Base-by-base conservation (phyloP, 2,329 filamentous ascomycete species). In the Xylariomycetidae sp. region DNA sequence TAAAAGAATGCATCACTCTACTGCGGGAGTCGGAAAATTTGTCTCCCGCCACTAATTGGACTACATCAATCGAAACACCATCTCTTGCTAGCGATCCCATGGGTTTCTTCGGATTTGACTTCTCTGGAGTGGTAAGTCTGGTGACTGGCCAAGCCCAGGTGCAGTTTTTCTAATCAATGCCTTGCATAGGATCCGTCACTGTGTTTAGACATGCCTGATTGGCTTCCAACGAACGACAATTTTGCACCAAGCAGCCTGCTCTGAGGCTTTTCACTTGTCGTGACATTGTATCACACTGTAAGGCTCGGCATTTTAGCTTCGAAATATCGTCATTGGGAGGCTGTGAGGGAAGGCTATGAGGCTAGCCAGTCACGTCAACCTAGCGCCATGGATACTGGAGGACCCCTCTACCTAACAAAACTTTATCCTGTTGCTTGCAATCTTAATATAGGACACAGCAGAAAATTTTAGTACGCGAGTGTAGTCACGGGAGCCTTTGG, bases 71-170 rank as follows among this genome's bases (percentile, higher is more conserved):
- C 13, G 42, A 34, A 6, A 38, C 31, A 3, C 37, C 36, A 16
- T 34, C 38, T 6, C 37, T 31, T 16, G 11, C 26, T 7, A 18
- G 37, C 16, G 40, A 47, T 13, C 23, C 34, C 4, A 37, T 44
- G 34, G 32, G 35, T 9, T 35, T 44, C 16, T 48, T 48, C 17
- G 45, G 45, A 4, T 48, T 48, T 13, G 43, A 48, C 18, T 44
- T 46, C 22, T 36, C 20, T 28, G 29, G 37, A 11, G 17, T 46
- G n/a, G 45, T 44, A 31, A 37, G 45, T 27, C 29, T n/a, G 8
- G 8, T 12, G 3, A 11, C 7, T 17, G 11, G 4, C 13, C n/a
- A 26, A 13, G 12, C 12, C 27, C 15, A 25, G 16, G 11, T 17
- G n/a, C 11, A 9, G 2, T 33, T 26, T 16, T 5, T 3, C 13